These are phyloP conservation scores for Citrullus amarus DNA, from an alignment of 306 rosid species.

Conservation along the genomic window DNA sequence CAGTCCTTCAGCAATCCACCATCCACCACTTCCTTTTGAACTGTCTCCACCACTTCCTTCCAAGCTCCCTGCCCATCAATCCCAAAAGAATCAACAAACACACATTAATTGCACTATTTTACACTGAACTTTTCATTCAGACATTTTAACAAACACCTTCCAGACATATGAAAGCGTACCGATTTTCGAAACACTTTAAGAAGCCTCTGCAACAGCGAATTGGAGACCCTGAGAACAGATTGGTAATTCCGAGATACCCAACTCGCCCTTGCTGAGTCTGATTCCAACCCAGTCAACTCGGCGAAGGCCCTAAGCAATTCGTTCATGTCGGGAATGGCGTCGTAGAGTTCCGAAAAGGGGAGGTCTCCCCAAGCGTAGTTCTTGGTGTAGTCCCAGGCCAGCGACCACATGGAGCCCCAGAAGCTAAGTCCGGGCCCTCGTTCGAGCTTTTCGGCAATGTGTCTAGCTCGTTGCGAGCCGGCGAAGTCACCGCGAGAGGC, in stretches of 20 bases:
- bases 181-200: conserved; percentile 41
- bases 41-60: conserved; percentile 48
- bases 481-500: conserved; percentile 49
- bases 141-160: background rate
- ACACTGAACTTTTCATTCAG: background rate
- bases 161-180: conserved; percentile 20
- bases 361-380: conserved; percentile 46
- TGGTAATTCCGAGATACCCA: conserved; percentile 52
- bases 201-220: conserved; percentile 37
- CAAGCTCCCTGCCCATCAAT: conserved; percentile 28
- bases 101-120: background rate
- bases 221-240: conserved; percentile 24
- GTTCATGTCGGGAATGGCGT: conserved; percentile 41
- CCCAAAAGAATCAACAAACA: background rate
- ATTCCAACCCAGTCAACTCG: conserved; percentile 38
- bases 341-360: conserved; percentile 29
- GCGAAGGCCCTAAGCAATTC: conserved; percentile 39
- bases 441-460: conserved; percentile 40
- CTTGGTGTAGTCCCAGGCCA: conserved; percentile 51
- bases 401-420: conserved; percentile 35
- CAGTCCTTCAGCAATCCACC: conserved; percentile 74
- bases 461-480: conserved; percentile 44
- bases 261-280: conserved; percentile 31
- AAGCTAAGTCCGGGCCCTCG: conserved; percentile 33
- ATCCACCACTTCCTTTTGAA: conserved; percentile 49